These are phyloP conservation scores for Colletotrichum tamarilloi DNA, from an alignment of 2,329 filamentous ascomycete species.

Conservation along the genomic window DNA sequence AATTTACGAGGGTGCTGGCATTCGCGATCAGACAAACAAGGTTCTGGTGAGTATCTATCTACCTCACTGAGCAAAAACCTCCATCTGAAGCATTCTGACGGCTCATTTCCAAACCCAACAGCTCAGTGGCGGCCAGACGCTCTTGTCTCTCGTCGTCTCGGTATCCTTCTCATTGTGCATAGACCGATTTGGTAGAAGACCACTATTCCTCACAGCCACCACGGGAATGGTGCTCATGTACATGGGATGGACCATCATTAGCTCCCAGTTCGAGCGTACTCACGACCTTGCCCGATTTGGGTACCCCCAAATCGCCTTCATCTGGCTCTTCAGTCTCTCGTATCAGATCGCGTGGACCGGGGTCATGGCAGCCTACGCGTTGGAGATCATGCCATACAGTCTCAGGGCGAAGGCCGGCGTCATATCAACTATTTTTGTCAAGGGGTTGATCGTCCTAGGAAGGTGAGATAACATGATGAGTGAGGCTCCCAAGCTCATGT, in stretches of 20 bases:
- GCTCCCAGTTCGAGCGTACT: not conserved
- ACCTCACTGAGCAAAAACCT: not conserved
- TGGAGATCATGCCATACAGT: not conserved
- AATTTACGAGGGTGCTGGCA: not conserved
- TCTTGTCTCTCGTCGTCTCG: not conserved
- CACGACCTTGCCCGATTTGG: not conserved
- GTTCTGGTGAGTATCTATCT: not conserved
- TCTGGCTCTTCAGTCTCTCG: not conserved
- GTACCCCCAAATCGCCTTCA: not conserved
- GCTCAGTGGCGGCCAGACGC: not conserved
- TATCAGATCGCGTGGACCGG: not conserved
- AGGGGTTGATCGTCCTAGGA: not conserved
- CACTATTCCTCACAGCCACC: constrained; percentile 1
- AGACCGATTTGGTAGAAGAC: not conserved
- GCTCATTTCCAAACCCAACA: not conserved
- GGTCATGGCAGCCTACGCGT: not conserved
- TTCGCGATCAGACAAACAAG: not conserved
- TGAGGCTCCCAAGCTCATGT: not conserved
- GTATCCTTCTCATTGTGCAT: not conserved
- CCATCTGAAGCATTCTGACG: accelerated
- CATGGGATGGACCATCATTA: constrained; percentile 6
- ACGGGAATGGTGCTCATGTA: not conserved
- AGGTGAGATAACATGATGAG: not conserved
- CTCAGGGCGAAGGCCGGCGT: not conserved
- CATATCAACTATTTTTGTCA: not conserved